phyloP scores from a whole-genome alignment of 2,329 filamentous ascomycete species.

The Chrysoporthe cubensis region DNA sequence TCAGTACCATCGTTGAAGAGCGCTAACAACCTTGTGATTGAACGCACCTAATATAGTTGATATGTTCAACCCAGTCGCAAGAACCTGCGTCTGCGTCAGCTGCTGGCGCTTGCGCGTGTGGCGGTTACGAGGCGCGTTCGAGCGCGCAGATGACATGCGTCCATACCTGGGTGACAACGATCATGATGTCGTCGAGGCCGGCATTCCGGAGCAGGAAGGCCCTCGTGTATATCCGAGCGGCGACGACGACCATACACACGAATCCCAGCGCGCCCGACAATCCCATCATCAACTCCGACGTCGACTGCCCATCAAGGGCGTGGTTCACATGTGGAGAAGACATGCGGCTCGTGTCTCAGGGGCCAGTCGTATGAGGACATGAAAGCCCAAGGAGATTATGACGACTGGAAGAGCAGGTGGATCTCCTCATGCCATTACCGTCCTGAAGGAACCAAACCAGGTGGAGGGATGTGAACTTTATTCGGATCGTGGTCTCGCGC shows the following conservation, averaged over 20 bases:
- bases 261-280: constrained; percentile 8
- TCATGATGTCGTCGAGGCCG: constrained; percentile 23
- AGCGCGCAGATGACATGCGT: neutral
- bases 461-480: neutral
- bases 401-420: neutral
- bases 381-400: neutral
- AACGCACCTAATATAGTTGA: constrained; percentile 20
- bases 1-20: neutral
- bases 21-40: neutral
- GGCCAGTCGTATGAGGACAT: neutral
- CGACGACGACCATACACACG: constrained; percentile 12
- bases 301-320: constrained; percentile 20
- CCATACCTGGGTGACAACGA: constrained; percentile 21
- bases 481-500: too few relatives aligned
- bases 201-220: constrained; percentile 15
- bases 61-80: constrained; percentile 19
- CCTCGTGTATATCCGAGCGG: constrained; percentile 23
- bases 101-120: neutral
- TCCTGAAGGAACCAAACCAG: neutral
- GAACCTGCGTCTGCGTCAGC: constrained; percentile 13
- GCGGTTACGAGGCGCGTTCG: neutral
- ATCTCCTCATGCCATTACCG: neutral
- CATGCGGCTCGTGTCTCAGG: constrained; percentile 12
- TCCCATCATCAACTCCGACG: constrained; percentile 19
- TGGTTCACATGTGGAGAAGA: constrained; percentile 14